Evolutionary conservation across 116 monocot species (phyloP), one percentile per base, ranked within the genome.

Genomic region (Thalassia testudinum): DNA sequence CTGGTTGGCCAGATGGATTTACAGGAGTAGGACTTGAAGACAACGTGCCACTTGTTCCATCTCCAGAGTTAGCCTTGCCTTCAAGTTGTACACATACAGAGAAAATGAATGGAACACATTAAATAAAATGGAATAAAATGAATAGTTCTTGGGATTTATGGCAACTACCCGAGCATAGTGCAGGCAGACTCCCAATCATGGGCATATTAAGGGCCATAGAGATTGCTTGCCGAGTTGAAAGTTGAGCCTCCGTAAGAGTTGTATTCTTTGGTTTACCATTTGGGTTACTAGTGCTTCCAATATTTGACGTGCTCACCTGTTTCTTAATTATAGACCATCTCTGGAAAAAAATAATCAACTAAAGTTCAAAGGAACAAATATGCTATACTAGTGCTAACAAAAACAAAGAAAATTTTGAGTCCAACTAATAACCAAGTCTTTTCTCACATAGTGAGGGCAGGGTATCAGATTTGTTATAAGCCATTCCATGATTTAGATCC

Each of bases 161-260:
- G 30, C 10, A 11, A 11, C 19, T 47, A 78, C 82, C 80, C 75
- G 83, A 72, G 56, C 50, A 52, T 50, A 61, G 47, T 43, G 71
- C 25, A 26, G 75, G 56, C 24, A 74, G 59, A 49, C 74, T 62
- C 54, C 79, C 68, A 42, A 52, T 63, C 42, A 57, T 69, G 42
- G 76, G 75, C 67, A 74, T 66, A 62, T 77, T 67, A 49, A 88
- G 51, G 59, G 83, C 83, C 70, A 77, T 29, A 1, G 77, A 80
- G 58, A 89, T 61, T 67, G 89, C 80, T 54, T 83, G 80, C 8
- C 68, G 61, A 26, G 83, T 65, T 52, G 83, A 83, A 26, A 75
- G 49, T 56, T 72, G 62, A 40, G 68, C 77, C 60, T 83, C 80
- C 19, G 72, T 63, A 26, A 56, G 57, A 37, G 66, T 43, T 24